Evolutionary conservation across 1,139 yeast genomes (phyloP).

Genomic region (Saccharomyces hybrid): DNA sequence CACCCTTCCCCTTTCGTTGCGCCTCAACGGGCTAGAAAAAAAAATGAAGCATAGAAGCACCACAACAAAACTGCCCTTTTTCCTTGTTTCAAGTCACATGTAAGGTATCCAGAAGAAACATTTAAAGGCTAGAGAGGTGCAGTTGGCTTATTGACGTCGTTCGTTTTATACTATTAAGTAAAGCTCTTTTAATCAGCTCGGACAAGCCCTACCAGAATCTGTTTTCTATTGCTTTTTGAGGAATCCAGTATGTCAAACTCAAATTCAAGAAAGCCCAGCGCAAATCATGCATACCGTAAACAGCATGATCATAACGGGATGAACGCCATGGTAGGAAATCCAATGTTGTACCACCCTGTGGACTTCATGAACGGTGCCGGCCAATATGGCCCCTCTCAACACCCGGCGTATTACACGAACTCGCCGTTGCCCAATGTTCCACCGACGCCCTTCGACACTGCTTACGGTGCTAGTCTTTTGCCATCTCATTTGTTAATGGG

Average conservation of each 20-base stretch:
- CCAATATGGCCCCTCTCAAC: conserved; percentile 9
- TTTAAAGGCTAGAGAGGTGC: background rate
- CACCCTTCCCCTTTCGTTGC: background rate
- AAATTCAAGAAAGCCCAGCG: background rate
- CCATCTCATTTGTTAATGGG: conserved; percentile 62
- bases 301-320: background rate
- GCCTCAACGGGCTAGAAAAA: background rate
- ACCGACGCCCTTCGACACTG: conserved; percentile 46
- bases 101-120: background rate
- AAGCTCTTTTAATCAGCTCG: background rate
- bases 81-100: background rate
- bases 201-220: background rate
- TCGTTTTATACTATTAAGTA: background rate
- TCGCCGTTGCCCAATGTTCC: conserved; percentile 30
- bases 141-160: background rate
- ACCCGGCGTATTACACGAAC: conserved; percentile 10
- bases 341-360: background rate
- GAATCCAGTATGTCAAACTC: background rate
- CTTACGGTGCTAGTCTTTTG: conserved; percentile 54
- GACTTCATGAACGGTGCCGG: background rate
- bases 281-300: background rate
- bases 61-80: background rate
- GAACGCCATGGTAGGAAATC: conserved; percentile 1
- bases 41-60: background rate
- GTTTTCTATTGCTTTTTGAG: background rate